Evolutionary conservation across 1,284 basidiomycete species (phyloP).

Genomic region (Ceratobasidium sp.): DNA sequence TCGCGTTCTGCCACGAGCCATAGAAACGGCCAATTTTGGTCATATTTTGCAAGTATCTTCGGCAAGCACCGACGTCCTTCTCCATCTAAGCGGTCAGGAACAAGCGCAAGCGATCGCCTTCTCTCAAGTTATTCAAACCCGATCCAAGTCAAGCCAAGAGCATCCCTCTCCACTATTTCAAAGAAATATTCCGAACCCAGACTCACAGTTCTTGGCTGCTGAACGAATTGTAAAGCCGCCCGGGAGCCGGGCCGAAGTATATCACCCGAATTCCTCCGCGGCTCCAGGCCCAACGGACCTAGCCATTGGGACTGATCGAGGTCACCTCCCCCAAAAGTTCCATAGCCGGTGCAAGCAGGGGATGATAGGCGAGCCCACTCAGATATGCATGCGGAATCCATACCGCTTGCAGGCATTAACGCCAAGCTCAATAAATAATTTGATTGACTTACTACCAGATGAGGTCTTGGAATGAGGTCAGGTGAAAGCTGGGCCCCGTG

Average conservation of each 20-base stretch:
- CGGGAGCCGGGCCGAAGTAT: not conserved
- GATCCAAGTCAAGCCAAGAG: not conserved
- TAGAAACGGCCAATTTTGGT: too few species aligned
- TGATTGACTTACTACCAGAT: constrained; percentile 1
- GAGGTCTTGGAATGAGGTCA: constrained; percentile 21
- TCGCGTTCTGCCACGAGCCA: too few species aligned
- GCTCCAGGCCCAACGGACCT: not conserved
- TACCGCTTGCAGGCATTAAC: not conserved
- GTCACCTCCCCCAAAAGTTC: not conserved
- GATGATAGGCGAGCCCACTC: not conserved
- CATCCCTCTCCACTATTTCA: not conserved
- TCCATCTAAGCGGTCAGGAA: not conserved
- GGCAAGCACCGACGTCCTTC: not conserved
- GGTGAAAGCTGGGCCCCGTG: constrained; percentile 34
- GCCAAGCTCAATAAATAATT: not conserved
- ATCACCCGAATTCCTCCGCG: constrained; percentile 20
- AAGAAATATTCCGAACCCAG: not conserved
- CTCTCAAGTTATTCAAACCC: not conserved
- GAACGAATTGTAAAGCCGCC: not conserved
- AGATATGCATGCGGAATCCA: not conserved
- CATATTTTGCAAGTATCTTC: not conserved
- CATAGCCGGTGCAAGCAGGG: not conserved
- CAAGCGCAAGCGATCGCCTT: constrained; percentile 3
- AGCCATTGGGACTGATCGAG: not conserved
- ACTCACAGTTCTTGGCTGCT: too few species aligned